These are phyloP conservation scores for Asterophora parasitica DNA, from an alignment of 768 basidiomycete genomes.

Conservation along the genomic window DNA sequence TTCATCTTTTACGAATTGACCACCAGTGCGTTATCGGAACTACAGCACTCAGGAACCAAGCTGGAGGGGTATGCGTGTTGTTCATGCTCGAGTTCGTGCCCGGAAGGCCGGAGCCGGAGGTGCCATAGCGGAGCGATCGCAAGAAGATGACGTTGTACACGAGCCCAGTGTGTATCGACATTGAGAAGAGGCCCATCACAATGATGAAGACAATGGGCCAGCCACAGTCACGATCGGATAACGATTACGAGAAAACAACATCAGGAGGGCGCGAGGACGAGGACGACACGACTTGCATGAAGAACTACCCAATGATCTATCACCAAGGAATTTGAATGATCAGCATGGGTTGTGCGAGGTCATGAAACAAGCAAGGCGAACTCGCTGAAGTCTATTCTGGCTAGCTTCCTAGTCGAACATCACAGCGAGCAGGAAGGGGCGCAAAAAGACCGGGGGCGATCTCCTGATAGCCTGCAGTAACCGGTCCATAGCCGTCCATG, in stretches of 20 bases:
- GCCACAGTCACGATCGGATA: slow-evolving; percentile 50
- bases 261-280: slow-evolving; percentile 2
- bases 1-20: slow-evolving; percentile 99
- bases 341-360: not conserved
- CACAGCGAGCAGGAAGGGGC: slow-evolving; percentile 95
- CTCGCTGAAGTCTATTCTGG: slow-evolving; percentile 70
- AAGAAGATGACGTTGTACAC: slow-evolving; percentile 99
- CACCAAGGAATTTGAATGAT: no score
- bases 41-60: slow-evolving; percentile 93
- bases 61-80: slow-evolving; percentile 87
- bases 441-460: slow-evolving; percentile 95
- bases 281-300: slow-evolving; percentile 92
- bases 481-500: no score
- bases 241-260: not conserved
- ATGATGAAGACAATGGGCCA: slow-evolving; percentile 98
- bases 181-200: slow-evolving; percentile 95
- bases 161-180: slow-evolving; percentile 94
- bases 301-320: slow-evolving; percentile 84
- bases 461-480: slow-evolving; percentile 92
- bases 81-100: slow-evolving; percentile 39
- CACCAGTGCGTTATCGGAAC: slow-evolving; percentile 82
- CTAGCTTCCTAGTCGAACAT: slow-evolving; percentile 93
- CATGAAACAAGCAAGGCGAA: slow-evolving; percentile 28
- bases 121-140: slow-evolving; percentile 82
- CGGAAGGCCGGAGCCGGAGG: slow-evolving; percentile 84